Evolutionary conservation across 2,329 filamentous ascomycete genomes (phyloP), one percentile per base, ranked within the genome.

Genomic region (Fusarium solani-melongenae): DNA sequence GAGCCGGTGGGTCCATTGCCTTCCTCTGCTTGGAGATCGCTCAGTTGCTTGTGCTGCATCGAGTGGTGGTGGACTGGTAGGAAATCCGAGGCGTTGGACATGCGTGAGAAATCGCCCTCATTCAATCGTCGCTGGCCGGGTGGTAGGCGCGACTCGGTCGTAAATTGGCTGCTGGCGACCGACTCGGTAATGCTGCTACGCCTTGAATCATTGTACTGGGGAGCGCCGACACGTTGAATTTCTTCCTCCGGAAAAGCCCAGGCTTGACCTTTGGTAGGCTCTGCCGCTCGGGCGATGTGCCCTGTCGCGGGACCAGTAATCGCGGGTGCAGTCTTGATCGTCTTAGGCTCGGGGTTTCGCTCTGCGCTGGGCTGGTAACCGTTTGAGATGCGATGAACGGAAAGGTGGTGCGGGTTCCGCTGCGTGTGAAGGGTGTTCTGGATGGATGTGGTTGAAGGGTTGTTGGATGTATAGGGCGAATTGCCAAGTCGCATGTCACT

Each of bases 241-340:
- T 91, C 89, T 62, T 92, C 90, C 78, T 94, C 93, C 1, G 93
- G 93, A 76, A 95, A 95, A 74, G 93, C 93, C 93, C 93, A 96
- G 6, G 93, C 92, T 80, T 93, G 93, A 79, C 93, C 93, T 81
- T 94, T 94, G 12, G 92, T 95, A 6, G 93, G 93, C 80, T 94
- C 92, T 33, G 92, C 91, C 41, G 93, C 93, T 75, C 86, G 91
- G 78, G 89, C 92, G 84, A 88, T 93, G 78, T 85, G 90, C 82
- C 87, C 89, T 62, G 85, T 91, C 73, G 86, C 92, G 71, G 86
- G 92, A 74, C 93, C 92, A 29, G 92, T 94, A 76, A 96, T 96
- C 10, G 92, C 90, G 6, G 93, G 93, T 4, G 93, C 93, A 3
- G 91, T 92, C 73, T 92, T 88, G 61, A 89, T 85, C 10, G 86